Evolutionary conservation across 805 yeast genomes (phyloP).

Genomic region (Yarrowia osloensis): DNA sequence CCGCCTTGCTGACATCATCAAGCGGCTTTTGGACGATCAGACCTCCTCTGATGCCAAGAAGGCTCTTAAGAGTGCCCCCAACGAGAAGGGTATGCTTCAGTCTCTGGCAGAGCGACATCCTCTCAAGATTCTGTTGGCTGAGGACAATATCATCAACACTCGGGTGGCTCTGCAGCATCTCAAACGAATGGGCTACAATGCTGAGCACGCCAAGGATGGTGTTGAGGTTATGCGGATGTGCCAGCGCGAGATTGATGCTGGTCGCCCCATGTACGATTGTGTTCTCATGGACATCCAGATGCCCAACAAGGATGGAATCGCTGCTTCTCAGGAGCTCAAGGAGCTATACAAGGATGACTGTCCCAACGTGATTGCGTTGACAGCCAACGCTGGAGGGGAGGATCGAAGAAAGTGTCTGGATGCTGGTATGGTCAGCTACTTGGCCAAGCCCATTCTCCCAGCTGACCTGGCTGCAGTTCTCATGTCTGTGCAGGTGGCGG

Average conservation of each 20-base stretch:
- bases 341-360: conserved; percentile 41
- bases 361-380: conserved; percentile 52
- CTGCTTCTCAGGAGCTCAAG: conserved; percentile 48
- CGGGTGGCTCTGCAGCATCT: conserved; percentile 54
- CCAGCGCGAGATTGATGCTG: conserved; percentile 38
- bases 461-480: conserved; percentile 47
- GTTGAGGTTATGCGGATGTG: conserved; percentile 48
- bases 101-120: conserved; percentile 43
- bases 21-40: conserved; percentile 10
- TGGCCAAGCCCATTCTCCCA: conserved; percentile 57
- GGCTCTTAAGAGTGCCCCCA: conserved; percentile 27
- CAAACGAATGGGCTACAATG: conserved; percentile 52
- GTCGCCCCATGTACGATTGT: conserved; percentile 50
- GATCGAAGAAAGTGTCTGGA: conserved; percentile 51
- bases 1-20: conserved; percentile 35
- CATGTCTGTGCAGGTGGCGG: conserved; percentile 34
- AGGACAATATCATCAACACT: conserved; percentile 54
- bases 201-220: conserved; percentile 57
- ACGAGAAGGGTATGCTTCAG: conserved; percentile 36
- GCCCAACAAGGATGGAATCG: conserved; percentile 58
- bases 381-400: conserved; percentile 58
- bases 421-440: conserved; percentile 57
- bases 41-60: neutral
- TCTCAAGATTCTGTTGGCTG: conserved; percentile 53
- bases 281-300: conserved; percentile 59